Evolutionary conservation across 331 rosid species (phyloP), one percentile per base, ranked within the genome.

Genomic region (Phaseolus coccineus): DNA sequence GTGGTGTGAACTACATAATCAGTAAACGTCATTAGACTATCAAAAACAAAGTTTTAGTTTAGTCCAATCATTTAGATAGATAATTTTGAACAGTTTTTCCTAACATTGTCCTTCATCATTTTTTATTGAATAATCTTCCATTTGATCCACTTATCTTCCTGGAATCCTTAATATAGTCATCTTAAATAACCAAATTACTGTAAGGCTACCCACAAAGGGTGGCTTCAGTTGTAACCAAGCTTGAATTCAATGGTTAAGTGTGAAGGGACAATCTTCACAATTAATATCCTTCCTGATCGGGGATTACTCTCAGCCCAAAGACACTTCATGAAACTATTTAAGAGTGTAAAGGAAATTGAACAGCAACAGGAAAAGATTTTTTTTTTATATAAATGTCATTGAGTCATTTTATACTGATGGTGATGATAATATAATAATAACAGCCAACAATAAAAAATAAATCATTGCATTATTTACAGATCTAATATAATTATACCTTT

Each of bases 401-500:
- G 7, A 16, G 30, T 22, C 33, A 58, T 55, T 14, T n/a, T n/a
- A 53, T 8, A 73, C 59, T 25, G 58, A 27, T 35, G 12, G 0
- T 15, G 25, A 25, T 19, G 59, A 35, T 10, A 4, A 3, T 19
- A 42, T 39, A 55, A 30, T n/a, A 10, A n/a, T 31, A 51, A 44
- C 4, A 11, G 13, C 52, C 70, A 11, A 61, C 39, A 6, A 61
- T 30, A 39, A 59, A 59, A 35, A 25, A 68, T n/a, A 42, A 77
- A 77, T 0, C 16, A 24, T 42, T 37, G 82, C 74, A 82, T 42
- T 16, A 77, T 42, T 42, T 42, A 33, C 0, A 46, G 56, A 15
- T 61, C 51, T 14, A 55, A 62, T 57, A 74, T 78, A 69, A 57
- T 27, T 46, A 80, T 90, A 94, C 98, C 92, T 94, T 64, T 92